Base-by-base conservation (phyloP, 331 rosid genomes). In the Erythrophleum ivorense region DNA sequence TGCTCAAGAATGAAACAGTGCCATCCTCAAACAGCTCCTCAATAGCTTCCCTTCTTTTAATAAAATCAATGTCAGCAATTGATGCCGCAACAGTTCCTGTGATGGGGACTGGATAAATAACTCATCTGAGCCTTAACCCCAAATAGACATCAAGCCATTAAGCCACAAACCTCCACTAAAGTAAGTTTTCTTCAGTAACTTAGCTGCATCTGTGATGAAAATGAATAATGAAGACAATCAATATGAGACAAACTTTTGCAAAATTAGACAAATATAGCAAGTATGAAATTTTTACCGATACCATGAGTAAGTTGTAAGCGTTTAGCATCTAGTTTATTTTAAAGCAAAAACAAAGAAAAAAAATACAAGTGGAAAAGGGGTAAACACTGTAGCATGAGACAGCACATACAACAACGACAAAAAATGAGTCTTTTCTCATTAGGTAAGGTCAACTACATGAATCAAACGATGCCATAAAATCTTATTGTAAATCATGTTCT, bases 11-110 rank as follows among this genome's bases (percentile, higher is more conserved):
- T 71, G 99, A 90, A 82, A 83, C 83, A 62, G 98, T 95, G 75
- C 99, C 99, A 88, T 95, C 99, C 88, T 95, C 99, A 84, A 91
- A 95, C 81, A 87, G 85, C 64, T 92, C 98, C 80, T 91, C 99
- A 68, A 87, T 81, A 58, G 84, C 89, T 81, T 87, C 84, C 85
- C 98, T 87, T 84, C 92, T 90, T 87, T 88, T 91, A 71, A 93
- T 77, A 49, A 89, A 93, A 87, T 93, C 98, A 69, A 90, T 83
- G 82, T 93, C 99, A 83, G 98, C 98, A 80, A 95, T 91, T 74
- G 98, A 86, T 69, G 97, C 92, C 72, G 94, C 88, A 86, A 95
- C 97, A 0, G 98, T 95, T 82, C 98, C 99, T 95, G 84, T 10
- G 41, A 84, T 48, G 58, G 15, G 71, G 21, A 69, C 43, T 57